These are phyloP conservation scores for Aotearoamyces nothofagi DNA, from an alignment of 2,329 filamentous ascomycete genomes.

Conservation along the genomic window DNA sequence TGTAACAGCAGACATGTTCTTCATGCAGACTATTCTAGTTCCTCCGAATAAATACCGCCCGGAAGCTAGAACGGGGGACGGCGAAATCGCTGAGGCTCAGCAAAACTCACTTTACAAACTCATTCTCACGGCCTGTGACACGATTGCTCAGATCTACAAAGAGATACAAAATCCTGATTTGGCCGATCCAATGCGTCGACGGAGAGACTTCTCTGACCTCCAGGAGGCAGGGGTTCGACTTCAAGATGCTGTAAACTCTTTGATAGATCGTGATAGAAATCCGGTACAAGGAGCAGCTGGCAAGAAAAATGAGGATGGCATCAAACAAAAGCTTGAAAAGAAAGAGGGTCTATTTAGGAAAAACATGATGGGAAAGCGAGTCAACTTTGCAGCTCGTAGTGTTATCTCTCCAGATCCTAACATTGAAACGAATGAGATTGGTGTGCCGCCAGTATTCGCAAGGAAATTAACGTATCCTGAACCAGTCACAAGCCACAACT, in stretches of 20 bases:
- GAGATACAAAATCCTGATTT: conserved; percentile 32
- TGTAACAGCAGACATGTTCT: conserved; percentile 83
- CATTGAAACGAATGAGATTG: conserved; percentile 97
- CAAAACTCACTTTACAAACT: conserved; percentile 80
- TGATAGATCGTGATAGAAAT: conserved; percentile 82
- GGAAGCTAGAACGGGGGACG: conserved; percentile 66
- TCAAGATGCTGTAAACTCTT: conserved; percentile 81
- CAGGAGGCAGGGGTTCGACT: conserved; percentile 71
- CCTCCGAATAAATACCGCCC: conserved; percentile 87
- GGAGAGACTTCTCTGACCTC: conserved; percentile 57
- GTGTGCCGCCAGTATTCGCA: conserved; percentile 94
- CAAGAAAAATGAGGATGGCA: conserved; percentile 73
- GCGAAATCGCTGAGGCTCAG: conserved; percentile 72
- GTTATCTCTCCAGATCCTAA: conserved; percentile 98
- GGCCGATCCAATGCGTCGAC: conserved; percentile 19
- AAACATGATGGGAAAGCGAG: conserved; percentile 99
- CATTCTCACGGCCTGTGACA: conserved; percentile 62
- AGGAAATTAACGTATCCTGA: conserved; percentile 93
- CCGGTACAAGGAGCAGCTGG: conserved; percentile 65
- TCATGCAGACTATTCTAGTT: conserved; percentile 72
- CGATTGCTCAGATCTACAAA: conserved; percentile 58
- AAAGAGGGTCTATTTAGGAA: conserved; percentile 97
- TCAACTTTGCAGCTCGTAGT: conserved; percentile 93
- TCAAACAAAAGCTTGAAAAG: conserved; percentile 96
- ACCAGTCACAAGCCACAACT: conserved; percentile 94